phyloP scores from a whole-genome alignment of 129 eudicot species.

The Lactuca saligna region DNA sequence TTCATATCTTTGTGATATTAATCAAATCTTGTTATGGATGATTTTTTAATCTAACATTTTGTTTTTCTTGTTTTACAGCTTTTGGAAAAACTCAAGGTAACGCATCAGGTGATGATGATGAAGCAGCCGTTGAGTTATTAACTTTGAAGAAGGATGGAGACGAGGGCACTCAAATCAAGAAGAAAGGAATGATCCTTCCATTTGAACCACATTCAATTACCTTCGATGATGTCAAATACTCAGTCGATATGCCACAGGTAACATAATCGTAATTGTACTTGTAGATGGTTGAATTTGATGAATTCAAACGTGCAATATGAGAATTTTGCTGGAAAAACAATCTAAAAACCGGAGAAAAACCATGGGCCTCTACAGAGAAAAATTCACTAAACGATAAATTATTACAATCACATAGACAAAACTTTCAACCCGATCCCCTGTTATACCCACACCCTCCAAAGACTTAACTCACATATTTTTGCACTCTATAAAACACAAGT shows the following conservation, averaged over 20 bases:
- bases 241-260: slow-evolving; percentile 95
- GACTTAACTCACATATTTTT: too few relatives aligned
- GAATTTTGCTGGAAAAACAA: neutral
- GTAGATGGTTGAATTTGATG: neutral
- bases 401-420: too few relatives aligned
- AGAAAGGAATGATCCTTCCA: slow-evolving; percentile 74
- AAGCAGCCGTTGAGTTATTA: slow-evolving; percentile 33
- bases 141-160: slow-evolving; percentile 14
- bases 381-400: neutral
- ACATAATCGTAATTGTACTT: neutral
- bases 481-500: too few relatives aligned
- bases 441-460: too few relatives aligned
- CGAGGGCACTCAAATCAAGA: slow-evolving; percentile 26
- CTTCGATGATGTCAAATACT: slow-evolving; percentile 69
- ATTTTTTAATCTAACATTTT: neutral
- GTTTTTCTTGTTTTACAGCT: slow-evolving; percentile 44
- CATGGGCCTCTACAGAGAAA: neutral
- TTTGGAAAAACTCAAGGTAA: slow-evolving; percentile 56
- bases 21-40: neutral
- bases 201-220: slow-evolving; percentile 83
- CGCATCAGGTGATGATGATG: slow-evolving; percentile 28
- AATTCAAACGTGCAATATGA: neutral
- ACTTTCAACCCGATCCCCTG: too few relatives aligned
- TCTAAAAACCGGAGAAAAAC: neutral
- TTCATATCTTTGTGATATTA: neutral